Conservation (phyloP, 129 eudicot species). For the Ambrosia artemisiifolia region DNA sequence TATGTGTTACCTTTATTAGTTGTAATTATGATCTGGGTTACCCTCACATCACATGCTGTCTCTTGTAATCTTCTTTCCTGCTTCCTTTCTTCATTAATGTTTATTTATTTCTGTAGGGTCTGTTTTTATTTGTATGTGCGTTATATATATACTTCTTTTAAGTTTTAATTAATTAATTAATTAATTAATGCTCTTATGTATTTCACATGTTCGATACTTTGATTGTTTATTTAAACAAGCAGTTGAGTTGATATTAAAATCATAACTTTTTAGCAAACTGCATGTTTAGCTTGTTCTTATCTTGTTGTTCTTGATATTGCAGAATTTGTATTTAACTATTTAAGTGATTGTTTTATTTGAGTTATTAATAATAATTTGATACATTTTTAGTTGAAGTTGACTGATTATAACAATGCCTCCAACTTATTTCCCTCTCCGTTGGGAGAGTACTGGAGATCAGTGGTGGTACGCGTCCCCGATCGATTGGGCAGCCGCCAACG, state of each 20-base stretch:
- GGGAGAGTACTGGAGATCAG: slow-evolving; percentile 99
- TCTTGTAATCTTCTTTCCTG: not conserved
- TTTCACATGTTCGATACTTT: not conserved
- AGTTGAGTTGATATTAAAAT: not conserved
- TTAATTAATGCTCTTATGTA: not conserved
- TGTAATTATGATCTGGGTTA: slow-evolving; percentile 25
- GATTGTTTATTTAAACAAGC: too few relatives aligned
- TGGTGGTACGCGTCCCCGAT: slow-evolving; percentile 99
- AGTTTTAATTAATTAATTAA: too few relatives aligned
- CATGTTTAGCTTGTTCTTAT: not conserved
- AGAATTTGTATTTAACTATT: not conserved
- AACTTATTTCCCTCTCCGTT: slow-evolving; percentile 73
- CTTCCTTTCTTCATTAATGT: slow-evolving; percentile 12
- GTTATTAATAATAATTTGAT: not conserved
- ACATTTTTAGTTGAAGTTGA: slow-evolving; percentile 24
- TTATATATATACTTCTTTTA: not conserved
- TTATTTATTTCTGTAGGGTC: slow-evolving; percentile 27
- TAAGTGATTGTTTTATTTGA: not conserved
- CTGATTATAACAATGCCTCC: slow-evolving; percentile 52
- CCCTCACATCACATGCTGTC: slow-evolving; percentile 41
- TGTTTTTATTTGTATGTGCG: not conserved
- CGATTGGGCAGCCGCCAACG: slow-evolving; percentile 95
- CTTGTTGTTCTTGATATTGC: not conserved
- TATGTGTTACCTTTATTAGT: slow-evolving; percentile 28
- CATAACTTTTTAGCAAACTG: not conserved